These are phyloP conservation scores for Annona cherimola DNA, from an alignment of 164 flowering plant genomes.

Conservation along the genomic window DNA sequence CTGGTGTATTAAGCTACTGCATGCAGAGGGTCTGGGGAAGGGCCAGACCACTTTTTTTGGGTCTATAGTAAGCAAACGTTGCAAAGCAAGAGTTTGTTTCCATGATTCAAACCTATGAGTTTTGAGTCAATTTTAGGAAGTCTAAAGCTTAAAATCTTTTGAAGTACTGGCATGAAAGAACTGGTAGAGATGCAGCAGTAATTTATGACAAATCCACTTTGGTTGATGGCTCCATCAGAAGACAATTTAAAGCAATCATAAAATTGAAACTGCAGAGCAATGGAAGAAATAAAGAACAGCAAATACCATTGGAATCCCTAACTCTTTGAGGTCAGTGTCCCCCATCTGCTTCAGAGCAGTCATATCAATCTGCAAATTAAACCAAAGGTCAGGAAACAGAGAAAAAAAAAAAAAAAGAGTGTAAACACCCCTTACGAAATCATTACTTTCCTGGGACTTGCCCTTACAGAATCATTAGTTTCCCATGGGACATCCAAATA, in stretches of 20 bases:
- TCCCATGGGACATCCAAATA: neutral
- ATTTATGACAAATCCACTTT: too few relatives aligned
- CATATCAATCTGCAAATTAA: conserved; percentile 64
- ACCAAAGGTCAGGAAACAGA: conserved; percentile 7
- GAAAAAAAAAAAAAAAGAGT: neutral
- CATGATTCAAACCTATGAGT: too few relatives aligned
- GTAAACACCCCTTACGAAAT: neutral
- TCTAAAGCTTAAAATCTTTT: too few relatives aligned
- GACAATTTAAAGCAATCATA: neutral
- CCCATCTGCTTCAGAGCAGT: conserved; percentile 79
- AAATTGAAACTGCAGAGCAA: neutral
- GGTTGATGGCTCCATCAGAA: neutral
- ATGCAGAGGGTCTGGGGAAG: too few relatives aligned
- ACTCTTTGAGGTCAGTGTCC: conserved; percentile 72
- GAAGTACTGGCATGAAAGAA: neutral
- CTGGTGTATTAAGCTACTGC: too few relatives aligned
- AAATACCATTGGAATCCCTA: conserved; percentile 86
- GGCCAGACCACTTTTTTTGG: too few relatives aligned
- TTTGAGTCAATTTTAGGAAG: too few relatives aligned
- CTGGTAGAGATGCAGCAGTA: neutral
- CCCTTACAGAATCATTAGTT: neutral
- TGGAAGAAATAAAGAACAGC: neutral
- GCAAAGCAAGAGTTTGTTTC: too few relatives aligned
- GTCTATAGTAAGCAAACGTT: too few relatives aligned
- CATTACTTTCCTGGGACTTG: too few relatives aligned